phyloP scores from a whole-genome alignment of 768 basidiomycete species.

The Podaxis sp. region DNA sequence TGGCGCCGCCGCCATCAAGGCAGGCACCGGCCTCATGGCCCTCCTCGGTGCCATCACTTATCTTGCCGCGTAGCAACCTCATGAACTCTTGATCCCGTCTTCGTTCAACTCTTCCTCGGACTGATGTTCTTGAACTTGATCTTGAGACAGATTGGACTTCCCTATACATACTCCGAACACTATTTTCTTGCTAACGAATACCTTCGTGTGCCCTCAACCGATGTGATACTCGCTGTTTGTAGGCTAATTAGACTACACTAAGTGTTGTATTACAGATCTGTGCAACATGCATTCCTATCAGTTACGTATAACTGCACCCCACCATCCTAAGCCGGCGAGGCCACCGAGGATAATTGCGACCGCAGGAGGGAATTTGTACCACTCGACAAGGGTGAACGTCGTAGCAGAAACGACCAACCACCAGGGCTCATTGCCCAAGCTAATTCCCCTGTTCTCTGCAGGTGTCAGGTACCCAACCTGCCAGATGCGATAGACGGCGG shows the following conservation, averaged over 20 bases:
- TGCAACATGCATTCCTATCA: not conserved
- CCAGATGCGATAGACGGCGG: slow-evolving; percentile 40
- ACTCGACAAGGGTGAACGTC: slow-evolving; percentile 41
- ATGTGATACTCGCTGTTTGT: not conserved
- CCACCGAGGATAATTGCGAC: slow-evolving; percentile 40
- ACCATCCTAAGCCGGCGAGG: slow-evolving; percentile 43
- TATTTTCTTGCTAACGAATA: slow-evolving; percentile 1
- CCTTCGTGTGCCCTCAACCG: not conserved
- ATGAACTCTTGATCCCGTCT: not conserved
- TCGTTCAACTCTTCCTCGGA: not conserved
- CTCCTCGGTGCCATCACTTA: slow-evolving; percentile 26
- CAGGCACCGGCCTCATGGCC: slow-evolving; percentile 28
- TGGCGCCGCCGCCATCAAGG: slow-evolving; percentile 22
- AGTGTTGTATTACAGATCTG: not conserved
- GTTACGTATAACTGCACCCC: slow-evolving; percentile 29
- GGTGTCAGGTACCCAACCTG: slow-evolving; percentile 37
- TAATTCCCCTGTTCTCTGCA: slow-evolving; percentile 25
- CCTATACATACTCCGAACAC: not conserved
- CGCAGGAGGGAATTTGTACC: slow-evolving; percentile 39
- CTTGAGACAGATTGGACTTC: not conserved
- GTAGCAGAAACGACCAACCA: slow-evolving; percentile 44
- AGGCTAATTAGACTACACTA: not conserved
- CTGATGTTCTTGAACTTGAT: slow-evolving; percentile 3
- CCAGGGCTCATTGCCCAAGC: slow-evolving; percentile 42
- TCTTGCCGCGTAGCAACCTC: not conserved